phyloP scores from a whole-genome alignment of 805 yeast species.

The Diddensiella transvaalensis region DNA sequence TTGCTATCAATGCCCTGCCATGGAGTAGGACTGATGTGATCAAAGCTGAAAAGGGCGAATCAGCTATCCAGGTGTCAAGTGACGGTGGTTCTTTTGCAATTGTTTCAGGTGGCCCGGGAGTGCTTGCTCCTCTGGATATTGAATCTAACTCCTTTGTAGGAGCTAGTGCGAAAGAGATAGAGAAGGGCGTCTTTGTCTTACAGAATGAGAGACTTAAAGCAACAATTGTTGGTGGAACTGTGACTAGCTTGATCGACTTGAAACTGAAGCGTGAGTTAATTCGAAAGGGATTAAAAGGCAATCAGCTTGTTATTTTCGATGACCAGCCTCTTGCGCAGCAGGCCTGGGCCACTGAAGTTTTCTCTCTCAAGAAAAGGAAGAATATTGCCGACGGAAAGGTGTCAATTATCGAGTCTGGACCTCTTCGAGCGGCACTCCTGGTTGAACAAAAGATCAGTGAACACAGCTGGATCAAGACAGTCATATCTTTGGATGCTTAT shows the following conservation, averaged over 20 bases:
- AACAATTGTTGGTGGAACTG: constrained; percentile 53
- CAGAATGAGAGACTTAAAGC: constrained; percentile 60
- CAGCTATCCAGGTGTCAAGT: neutral
- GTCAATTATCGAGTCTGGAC: constrained; percentile 46
- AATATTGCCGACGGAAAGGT: constrained; percentile 41
- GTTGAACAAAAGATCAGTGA: constrained; percentile 59
- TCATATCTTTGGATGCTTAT: constrained; percentile 64
- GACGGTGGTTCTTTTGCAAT: neutral
- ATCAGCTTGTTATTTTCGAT: constrained; percentile 74
- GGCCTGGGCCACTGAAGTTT: constrained; percentile 97
- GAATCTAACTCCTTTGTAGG: neutral
- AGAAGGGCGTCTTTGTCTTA: constrained; percentile 44
- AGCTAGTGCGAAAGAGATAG: constrained; percentile 35
- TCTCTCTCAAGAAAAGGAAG: constrained; percentile 67
- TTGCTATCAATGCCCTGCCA: constrained; percentile 52
- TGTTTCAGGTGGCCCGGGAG: neutral
- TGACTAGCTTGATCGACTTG: constrained; percentile 60
- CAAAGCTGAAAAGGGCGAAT: constrained; percentile 28
- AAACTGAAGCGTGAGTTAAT: constrained; percentile 59
- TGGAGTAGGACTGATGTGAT: constrained; percentile 57
- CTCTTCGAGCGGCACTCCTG: constrained; percentile 58
- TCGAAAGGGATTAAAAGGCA: constrained; percentile 71
- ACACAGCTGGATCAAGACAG: constrained; percentile 56
- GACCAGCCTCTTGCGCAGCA: constrained; percentile 90
- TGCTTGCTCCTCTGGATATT: neutral